Evolutionary conservation across 441 rosid species (phyloP), one percentile per base, ranked within the genome.

Genomic region (Pelargonium myrrhifolium): DNA sequence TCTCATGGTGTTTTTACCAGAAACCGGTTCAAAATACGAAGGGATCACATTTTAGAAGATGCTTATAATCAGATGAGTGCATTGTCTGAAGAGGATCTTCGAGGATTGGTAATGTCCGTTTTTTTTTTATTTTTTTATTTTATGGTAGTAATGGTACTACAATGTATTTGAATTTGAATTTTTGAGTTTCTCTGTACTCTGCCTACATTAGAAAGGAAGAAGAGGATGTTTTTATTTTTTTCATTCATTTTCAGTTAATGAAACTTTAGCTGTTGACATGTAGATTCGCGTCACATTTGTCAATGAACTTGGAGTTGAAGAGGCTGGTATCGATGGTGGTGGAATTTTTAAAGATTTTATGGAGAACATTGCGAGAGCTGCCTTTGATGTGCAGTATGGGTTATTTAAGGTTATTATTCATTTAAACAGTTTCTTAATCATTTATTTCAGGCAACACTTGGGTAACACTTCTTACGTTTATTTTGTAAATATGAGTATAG

Each of bases 241-340:
- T 73, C 56, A 47, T 49, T 62, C 21, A 18, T n/a, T 40, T 31
- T 37, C 62, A 21, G 64, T 18, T 43, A 65, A 74, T 69, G 72
- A 26, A 60, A 31, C 12, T 47, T 69, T 72, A 66, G 68, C 68
- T 84, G 71, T 76, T 69, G 45, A 56, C 72, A 35, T 47, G 77
- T 84, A 95, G 99, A 92, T 95, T 77, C 99, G 99, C 9, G 98
- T 95, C 66, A 73, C 96, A 76, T 95, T 90, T 69, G 92, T 95
- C 68, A 95, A 95, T 76, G 99, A 95, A 81, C 87, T 90, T 73
- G 99, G 99, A 78, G 99, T 89, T 69, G 99, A 95, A 85, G 99
- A 95, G 81, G 99, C 99, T 82, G 99, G 99, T 65, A 92, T 95
- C 68, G 99, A 95, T 80, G 99, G 99, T 68, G 99, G 98, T 73